Conservation (phyloP, 768 basidiomycete genomes). For the Neoboletus subvelutipes region DNA sequence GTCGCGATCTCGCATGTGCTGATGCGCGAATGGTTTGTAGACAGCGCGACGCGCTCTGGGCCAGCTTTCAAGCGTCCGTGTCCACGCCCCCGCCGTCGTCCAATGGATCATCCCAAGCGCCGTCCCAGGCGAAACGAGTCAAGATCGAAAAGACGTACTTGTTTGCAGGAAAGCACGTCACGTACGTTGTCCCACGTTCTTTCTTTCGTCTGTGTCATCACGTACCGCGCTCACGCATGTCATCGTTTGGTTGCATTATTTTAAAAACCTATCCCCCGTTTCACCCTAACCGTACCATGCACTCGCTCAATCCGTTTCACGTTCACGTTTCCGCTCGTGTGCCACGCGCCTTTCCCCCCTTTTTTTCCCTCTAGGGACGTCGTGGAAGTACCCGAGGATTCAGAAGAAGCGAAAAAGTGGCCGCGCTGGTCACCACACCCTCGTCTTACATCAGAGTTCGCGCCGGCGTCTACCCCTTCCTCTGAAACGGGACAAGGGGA, state of each 20-base stretch:
- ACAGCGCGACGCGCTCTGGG: conserved; percentile 64
- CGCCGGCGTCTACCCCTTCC: not conserved
- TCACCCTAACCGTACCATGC: too few relatives aligned
- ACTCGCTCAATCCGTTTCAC: not conserved
- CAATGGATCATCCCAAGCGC: not conserved
- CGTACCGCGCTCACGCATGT: not conserved
- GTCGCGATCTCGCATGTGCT: not conserved
- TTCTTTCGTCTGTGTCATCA: not conserved
- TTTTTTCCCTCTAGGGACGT: conserved; percentile 51
- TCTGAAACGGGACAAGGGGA: conserved; percentile 1
- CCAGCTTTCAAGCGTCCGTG: conserved; percentile 65
- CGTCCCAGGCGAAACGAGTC: conserved; percentile 43
- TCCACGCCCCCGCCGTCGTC: conserved; percentile 17
- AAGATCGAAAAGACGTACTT: conserved; percentile 68
- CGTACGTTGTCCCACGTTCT: conserved; percentile 45
- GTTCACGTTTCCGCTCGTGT: not conserved
- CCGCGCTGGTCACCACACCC: conserved; percentile 43
- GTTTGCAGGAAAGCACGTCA: conserved; percentile 75
- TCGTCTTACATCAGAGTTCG: conserved; percentile 1
- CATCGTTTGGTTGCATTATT: not conserved
- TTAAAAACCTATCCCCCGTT: not conserved
- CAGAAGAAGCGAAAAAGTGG: conserved; percentile 76
- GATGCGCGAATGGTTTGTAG: conserved; percentile 33
- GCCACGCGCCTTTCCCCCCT: not conserved
- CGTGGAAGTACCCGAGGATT: conserved; percentile 69